These are phyloP conservation scores for Ophiognomonia clavigignenti-juglandacearum DNA, from an alignment of 2,329 filamentous ascomycete species.

Conservation along the genomic window DNA sequence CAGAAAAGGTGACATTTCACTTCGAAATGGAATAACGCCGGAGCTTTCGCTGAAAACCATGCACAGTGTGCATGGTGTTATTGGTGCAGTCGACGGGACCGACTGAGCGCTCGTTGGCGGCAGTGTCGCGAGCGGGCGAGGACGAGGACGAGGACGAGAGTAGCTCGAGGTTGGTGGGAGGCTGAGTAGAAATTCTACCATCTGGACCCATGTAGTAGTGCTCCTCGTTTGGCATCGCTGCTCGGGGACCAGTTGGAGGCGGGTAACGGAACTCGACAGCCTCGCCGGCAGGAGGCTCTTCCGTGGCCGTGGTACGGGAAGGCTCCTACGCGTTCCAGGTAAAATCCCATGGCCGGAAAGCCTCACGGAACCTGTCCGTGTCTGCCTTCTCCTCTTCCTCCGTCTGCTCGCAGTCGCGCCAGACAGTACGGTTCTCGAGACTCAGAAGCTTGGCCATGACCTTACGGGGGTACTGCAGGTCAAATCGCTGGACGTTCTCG, in stretches of 20 bases:
- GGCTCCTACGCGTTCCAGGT: slow-evolving; percentile 35
- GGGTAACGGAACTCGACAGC: too few species aligned
- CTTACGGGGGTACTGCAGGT: slow-evolving; percentile 82
- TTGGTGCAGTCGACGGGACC: neutral
- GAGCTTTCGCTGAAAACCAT: neutral
- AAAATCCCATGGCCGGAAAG: slow-evolving; percentile 86
- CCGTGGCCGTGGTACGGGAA: neutral
- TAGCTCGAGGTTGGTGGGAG: too few species aligned
- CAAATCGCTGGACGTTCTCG: slow-evolving; percentile 65
- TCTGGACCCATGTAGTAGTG: too few species aligned
- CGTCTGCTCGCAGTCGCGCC: slow-evolving; percentile 79
- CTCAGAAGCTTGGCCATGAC: slow-evolving; percentile 85
- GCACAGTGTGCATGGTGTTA: neutral
- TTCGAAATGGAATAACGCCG: neutral
- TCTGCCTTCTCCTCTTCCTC: slow-evolving; percentile 75
- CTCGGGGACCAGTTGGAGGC: too few species aligned
- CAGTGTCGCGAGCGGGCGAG: neutral
- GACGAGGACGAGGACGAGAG: too few species aligned
- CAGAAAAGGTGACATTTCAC: neutral
- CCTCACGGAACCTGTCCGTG: slow-evolving; percentile 69
- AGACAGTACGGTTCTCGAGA: slow-evolving; percentile 72
- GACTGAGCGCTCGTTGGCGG: neutral
- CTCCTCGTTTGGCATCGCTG: too few species aligned
- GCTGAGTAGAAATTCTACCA: too few species aligned
- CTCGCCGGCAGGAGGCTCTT: too few species aligned